Evolutionary conservation across 257 asterid species (phyloP).

Genomic region (Osmanthus fragrans): DNA sequence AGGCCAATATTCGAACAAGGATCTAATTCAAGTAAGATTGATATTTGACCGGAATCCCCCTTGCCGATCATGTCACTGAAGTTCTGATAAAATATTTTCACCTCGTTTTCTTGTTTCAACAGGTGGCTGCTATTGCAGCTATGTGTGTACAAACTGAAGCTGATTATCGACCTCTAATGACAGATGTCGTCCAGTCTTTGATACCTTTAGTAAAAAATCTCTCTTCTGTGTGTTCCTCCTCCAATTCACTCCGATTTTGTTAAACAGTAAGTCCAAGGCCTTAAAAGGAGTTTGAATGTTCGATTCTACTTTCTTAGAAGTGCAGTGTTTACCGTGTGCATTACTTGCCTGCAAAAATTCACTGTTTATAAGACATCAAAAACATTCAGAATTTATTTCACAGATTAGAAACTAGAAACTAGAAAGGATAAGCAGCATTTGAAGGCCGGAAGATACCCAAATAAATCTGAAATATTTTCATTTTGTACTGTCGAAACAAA

Average conservation of each 20-base stretch:
- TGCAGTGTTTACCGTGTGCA: background rate
- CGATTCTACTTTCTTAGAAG: background rate
- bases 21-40: constrained; percentile 67
- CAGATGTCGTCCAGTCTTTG: constrained; percentile 82
- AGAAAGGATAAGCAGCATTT: background rate
- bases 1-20: constrained; percentile 62
- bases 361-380: background rate
- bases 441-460: background rate
- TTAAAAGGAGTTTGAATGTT: background rate
- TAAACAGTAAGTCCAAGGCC: constrained; percentile 40
- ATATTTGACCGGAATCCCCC: background rate
- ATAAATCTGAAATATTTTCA: background rate
- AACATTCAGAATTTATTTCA: background rate
- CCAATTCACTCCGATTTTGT: constrained; percentile 39
- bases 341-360: background rate
- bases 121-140: constrained; percentile 89
- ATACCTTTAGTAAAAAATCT: constrained; percentile 69
- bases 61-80: background rate
- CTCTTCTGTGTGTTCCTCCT: constrained; percentile 26
- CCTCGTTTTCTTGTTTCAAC: background rate
- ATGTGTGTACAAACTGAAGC: constrained; percentile 89
- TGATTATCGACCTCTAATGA: constrained; percentile 80
- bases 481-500: background rate
- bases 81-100: background rate
- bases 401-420: background rate